Evolutionary conservation across 768 basidiomycete species (phyloP).

Genomic region (Podaxis sp.): DNA sequence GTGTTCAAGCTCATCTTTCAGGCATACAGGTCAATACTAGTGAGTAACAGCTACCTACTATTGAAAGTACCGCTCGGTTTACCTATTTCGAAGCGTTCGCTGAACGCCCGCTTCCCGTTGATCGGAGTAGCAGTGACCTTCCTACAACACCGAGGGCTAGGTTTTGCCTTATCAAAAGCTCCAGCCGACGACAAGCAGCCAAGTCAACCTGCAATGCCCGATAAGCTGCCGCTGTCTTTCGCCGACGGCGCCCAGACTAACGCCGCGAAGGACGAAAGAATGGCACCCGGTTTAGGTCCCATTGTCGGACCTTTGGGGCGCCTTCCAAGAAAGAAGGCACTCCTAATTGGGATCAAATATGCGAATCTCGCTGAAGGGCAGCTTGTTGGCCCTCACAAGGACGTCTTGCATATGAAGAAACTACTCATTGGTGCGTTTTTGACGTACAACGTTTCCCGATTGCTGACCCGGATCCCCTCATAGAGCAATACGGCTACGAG

Average conservation of each 20-base stretch:
- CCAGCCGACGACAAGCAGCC: neutral
- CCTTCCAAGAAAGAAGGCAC: slow-evolving; percentile 27
- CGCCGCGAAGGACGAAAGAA: neutral
- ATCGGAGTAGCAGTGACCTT: neutral
- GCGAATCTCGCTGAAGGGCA: slow-evolving; percentile 18
- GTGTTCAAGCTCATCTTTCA: neutral
- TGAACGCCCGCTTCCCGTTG: neutral
- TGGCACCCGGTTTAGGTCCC: neutral
- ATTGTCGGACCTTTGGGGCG: too few species aligned
- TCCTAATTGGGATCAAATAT: slow-evolving; percentile 39
- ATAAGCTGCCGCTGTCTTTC: neutral
- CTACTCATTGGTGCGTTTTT: slow-evolving; percentile 35
- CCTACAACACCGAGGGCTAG: neutral
- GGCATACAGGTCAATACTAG: neutral
- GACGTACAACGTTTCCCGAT: neutral
- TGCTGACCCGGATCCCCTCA: neutral
- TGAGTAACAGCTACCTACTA: neutral
- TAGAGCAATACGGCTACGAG: slow-evolving; percentile 35
- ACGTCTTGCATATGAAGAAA: slow-evolving; percentile 32
- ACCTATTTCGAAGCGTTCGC: neutral
- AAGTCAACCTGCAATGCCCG: neutral
- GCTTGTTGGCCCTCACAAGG: slow-evolving; percentile 37
- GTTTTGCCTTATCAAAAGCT: neutral
- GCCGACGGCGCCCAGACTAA: neutral
- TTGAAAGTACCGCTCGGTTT: neutral